Evolutionary conservation across 208 protist species (phyloP).

Genomic region (Crithidia fasciculata): DNA sequence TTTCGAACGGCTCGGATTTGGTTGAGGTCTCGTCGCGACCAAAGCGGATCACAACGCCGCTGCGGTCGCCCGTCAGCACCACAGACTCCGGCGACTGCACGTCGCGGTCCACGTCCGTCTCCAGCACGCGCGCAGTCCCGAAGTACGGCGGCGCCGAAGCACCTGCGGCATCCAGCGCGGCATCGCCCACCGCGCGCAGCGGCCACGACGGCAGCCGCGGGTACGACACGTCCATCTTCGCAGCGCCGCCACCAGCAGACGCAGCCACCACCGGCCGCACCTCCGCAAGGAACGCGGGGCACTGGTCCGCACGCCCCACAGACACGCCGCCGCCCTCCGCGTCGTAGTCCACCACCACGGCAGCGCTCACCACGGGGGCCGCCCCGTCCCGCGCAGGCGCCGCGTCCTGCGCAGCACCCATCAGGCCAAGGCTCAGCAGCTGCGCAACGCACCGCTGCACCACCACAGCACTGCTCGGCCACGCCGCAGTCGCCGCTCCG

Average conservation of each 20-base stretch:
- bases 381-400: not conserved
- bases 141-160: constrained; percentile 9
- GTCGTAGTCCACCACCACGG: constrained; percentile 7
- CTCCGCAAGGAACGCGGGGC: constrained; percentile 9
- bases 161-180: not conserved
- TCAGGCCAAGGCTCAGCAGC: constrained; percentile 3
- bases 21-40: constrained; percentile 3
- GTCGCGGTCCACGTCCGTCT: constrained; percentile 16
- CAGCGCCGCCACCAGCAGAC: not conserved
- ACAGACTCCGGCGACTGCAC: constrained; percentile 10
- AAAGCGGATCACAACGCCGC: constrained; percentile 1
- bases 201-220: constrained; percentile 25
- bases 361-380: not conserved
- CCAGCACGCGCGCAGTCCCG: constrained; percentile 9
- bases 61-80: not conserved
- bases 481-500: not conserved
- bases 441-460: not conserved
- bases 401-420: not conserved
- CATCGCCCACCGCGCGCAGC: not conserved
- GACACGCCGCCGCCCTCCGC: not conserved
- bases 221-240: constrained; percentile 9
- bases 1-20: not conserved
- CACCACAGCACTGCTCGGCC: not conserved
- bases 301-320: not conserved
- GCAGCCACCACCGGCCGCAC: not conserved